Base-by-base conservation (phyloP, 2,329 filamentous ascomycete genomes). In the Pseudohalonectria lignicola region DNA sequence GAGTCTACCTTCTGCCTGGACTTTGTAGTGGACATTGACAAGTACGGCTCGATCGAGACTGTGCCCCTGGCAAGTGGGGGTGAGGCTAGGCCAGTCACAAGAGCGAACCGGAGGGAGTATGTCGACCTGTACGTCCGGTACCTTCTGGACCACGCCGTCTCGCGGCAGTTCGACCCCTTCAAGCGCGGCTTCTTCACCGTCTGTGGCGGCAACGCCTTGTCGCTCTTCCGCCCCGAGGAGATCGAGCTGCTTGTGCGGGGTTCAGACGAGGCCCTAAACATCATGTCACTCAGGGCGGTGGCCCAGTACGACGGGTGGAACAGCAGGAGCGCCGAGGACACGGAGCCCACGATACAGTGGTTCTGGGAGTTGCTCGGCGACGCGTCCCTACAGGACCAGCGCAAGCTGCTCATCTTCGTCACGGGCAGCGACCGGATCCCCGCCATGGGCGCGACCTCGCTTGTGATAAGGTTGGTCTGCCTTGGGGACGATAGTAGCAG, bases 161-260 rank as follows among this genome's bases (percentile, higher is more conserved):
- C 74, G 29, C 74, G 85, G 30, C 87, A 94, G 52, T 95, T 93
- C 46, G 86, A 94, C 53, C 87, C 88, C 1, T 95, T 95, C 67
- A 92, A 92, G 54, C 76, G 87, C 39, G 88, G 88, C 1, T 95
- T 95, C 59, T 95, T 86, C 56, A 93, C 84, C 0, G 86, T 94
- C 20, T 94, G 86, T 53, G 84, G 82, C 26, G 86, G 87, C 26
- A 94, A 92, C 53, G 87, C 88, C 1, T 67, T 94, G 26, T 86
- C 82, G 1, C 71, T 95, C 2, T 94, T 94, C 57, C 76, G 85
- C 13, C 82, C 88, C 0, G 87, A 94, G 54, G 88, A 95, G 56
- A 93, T 95, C 44, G 88, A 94, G 55, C 71, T 94, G 4, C 70
- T 94, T 1, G 74, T 95, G 5, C 73, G 87, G 37, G 87, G 87